A percentile compares a stretch with the other conserved stretches of the same genome.
Conservation (phyloP, 768 basidiomycete species). For the Hericium rajendrae region DNA sequence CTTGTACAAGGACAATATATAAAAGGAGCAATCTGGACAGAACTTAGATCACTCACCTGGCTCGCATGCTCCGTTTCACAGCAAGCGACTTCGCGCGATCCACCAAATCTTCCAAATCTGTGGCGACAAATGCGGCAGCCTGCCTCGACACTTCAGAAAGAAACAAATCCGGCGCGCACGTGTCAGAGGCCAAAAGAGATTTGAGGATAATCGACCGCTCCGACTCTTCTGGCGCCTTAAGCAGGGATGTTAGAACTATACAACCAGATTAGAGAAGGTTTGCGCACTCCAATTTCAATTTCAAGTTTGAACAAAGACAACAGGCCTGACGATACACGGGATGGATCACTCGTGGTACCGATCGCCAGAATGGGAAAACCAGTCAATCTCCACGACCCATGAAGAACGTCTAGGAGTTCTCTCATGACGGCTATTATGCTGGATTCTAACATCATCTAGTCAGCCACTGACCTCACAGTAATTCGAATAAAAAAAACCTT, state of each 20-base stretch:
- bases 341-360: conserved; percentile 61
- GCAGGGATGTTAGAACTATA: not conserved
- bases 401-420: conserved; percentile 52
- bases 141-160: conserved; percentile 65
- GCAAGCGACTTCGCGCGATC: conserved; percentile 46
- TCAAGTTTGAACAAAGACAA: conserved; percentile 81
- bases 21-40: not conserved
- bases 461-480: no score
- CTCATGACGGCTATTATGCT: conserved; percentile 45
- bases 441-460: conserved; percentile 34
- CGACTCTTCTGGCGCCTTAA: conserved; percentile 70
- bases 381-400: conserved; percentile 44
- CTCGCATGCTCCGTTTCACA: conserved; percentile 32
- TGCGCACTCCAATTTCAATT: conserved; percentile 56
- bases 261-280: not conserved
- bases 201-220: conserved; percentile 58
- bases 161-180: conserved; percentile 69
- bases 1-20: not conserved
- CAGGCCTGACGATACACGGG: conserved; percentile 53
- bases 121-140: conserved; percentile 84
- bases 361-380: conserved; percentile 70
- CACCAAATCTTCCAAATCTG: conserved; percentile 68
- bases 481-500: no score
- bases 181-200: conserved; percentile 29
- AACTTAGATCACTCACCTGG: not conserved